phyloP scores from a whole-genome alignment of 192 early-diverging fungal species.

The Umbelopsis isabellina region DNA sequence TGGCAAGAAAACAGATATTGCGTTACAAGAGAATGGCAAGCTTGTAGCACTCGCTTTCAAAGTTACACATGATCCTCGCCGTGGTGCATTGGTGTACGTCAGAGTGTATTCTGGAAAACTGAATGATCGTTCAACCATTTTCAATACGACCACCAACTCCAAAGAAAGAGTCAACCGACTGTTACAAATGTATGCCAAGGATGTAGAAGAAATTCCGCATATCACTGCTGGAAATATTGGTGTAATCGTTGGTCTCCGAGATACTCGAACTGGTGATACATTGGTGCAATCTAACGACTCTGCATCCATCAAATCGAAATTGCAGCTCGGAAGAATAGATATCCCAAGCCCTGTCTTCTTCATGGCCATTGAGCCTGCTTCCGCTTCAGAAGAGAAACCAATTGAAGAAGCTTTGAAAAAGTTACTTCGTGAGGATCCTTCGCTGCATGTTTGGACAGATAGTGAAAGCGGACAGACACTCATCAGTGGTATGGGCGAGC shows the following conservation, averaged over 20 bases:
- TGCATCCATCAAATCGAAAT: slow-evolving; percentile 34
- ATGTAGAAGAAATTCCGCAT: slow-evolving; percentile 77
- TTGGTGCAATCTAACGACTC: slow-evolving; percentile 63
- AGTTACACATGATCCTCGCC: slow-evolving; percentile 79
- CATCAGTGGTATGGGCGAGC: slow-evolving; percentile 92
- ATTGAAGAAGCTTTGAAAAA: slow-evolving; percentile 73
- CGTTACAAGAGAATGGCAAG: slow-evolving; percentile 52
- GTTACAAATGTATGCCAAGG: slow-evolving; percentile 91
- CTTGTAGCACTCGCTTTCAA: slow-evolving; percentile 95
- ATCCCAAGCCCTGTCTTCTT: slow-evolving; percentile 91
- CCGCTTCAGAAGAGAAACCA: slow-evolving; percentile 74
- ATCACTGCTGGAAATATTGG: slow-evolving; percentile 84
- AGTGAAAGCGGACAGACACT: slow-evolving; percentile 88
- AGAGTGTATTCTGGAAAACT: slow-evolving; percentile 85
- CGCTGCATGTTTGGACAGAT: slow-evolving; percentile 70
- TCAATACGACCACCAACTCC: slow-evolving; percentile 64
- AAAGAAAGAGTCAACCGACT: slow-evolving; percentile 85
- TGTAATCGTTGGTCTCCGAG: slow-evolving; percentile 81
- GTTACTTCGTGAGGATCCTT: slow-evolving; percentile 87
- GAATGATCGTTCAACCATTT: slow-evolving; percentile 65
- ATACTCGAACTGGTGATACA: slow-evolving; percentile 87
- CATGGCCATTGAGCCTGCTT: slow-evolving; percentile 72
- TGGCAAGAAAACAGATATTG: slow-evolving; percentile 44
- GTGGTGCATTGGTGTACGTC: slow-evolving; percentile 92
- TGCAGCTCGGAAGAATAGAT: slow-evolving; percentile 73